A percentile compares a stretch with the other conserved stretches of the same genome.
Conservation (phyloP, 768 basidiomycete species). For the Lyophyllum decastes region DNA sequence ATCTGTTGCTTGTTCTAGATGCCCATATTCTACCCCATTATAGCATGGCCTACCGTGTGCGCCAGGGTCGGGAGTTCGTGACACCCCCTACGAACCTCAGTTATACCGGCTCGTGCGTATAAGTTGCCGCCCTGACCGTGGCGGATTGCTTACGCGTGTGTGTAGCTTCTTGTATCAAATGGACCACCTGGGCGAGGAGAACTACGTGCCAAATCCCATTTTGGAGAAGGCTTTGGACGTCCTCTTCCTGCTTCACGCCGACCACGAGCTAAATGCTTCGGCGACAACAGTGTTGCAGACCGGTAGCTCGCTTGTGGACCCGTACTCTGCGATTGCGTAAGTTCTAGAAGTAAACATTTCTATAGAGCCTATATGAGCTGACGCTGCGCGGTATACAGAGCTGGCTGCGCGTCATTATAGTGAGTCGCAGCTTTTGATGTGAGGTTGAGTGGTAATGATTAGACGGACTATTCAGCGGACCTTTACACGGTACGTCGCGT, state of each 20-base stretch:
- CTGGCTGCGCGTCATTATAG: slow-evolving; percentile 90
- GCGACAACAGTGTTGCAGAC: slow-evolving; percentile 87
- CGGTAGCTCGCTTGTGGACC: slow-evolving; percentile 87
- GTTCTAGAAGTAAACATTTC: slow-evolving; percentile 17
- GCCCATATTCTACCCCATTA: slow-evolving; percentile 1
- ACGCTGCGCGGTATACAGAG: slow-evolving; percentile 37
- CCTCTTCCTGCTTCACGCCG: slow-evolving; percentile 85
- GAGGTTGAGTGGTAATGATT: background rate
- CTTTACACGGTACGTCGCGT: slow-evolving; percentile 57
- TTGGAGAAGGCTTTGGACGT: slow-evolving; percentile 87
- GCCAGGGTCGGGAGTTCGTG: slow-evolving; percentile 89
- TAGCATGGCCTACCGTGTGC: slow-evolving; percentile 91
- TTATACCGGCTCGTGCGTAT: slow-evolving; percentile 77
- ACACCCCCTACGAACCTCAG: slow-evolving; percentile 79
- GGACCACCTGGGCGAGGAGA: slow-evolving; percentile 74
- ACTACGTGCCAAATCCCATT: slow-evolving; percentile 81
- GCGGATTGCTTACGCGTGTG: background rate
- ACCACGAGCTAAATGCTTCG: slow-evolving; percentile 89
- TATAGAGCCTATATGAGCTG: background rate
- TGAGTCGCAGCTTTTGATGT: slow-evolving; percentile 35
- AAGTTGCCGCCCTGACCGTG: background rate
- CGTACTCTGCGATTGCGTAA: slow-evolving; percentile 83
- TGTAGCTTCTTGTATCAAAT: slow-evolving; percentile 86
- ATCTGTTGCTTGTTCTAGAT: background rate
- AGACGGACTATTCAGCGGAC: slow-evolving; percentile 46